Evolutionary conservation across 306 rosid species (phyloP).

Genomic region (Astragalus glycyphyllos): DNA sequence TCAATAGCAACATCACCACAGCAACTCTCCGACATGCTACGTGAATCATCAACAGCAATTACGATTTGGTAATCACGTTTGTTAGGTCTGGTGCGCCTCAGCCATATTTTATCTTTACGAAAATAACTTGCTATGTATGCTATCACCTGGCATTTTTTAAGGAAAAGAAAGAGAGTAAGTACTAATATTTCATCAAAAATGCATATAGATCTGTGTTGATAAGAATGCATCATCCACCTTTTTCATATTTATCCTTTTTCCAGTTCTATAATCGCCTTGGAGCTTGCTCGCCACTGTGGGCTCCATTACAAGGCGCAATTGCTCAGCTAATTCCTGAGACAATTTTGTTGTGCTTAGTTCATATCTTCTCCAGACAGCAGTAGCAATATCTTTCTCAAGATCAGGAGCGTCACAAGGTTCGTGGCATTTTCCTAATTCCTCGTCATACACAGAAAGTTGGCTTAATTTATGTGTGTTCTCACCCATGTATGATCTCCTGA

Average conservation of each 20-base stretch:
- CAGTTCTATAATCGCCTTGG: constrained; percentile 94
- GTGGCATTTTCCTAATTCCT: constrained; percentile 71
- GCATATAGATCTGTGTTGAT: not conserved
- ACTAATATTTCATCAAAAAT: not conserved
- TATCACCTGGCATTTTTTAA: constrained; percentile 59
- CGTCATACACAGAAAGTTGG: constrained; percentile 61
- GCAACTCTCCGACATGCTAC: constrained; percentile 82
- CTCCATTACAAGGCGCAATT: constrained; percentile 89
- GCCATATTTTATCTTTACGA: constrained; percentile 90
- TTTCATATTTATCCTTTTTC: constrained; percentile 91
- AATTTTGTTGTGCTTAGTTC: constrained; percentile 78
- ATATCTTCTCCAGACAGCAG: constrained; percentile 72
- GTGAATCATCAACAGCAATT: constrained; percentile 94
- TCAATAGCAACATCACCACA: constrained; percentile 81
- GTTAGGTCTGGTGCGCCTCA: constrained; percentile 87
- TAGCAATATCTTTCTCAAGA: constrained; percentile 54
- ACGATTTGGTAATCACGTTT: constrained; percentile 96
- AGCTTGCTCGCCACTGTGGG: constrained; percentile 92
- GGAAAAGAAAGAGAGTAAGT: not conserved
- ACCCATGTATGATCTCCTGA: constrained; percentile 57
- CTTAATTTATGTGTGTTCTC: constrained; percentile 54
- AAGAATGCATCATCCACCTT: constrained; percentile 57
- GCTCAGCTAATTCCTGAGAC: constrained; percentile 90
- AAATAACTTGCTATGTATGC: constrained; percentile 85
- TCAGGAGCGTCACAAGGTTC: constrained; percentile 52